Evolutionary conservation across 2,329 filamentous ascomycete genomes (phyloP).

Genomic region (Sporothrix schenckii): DNA sequence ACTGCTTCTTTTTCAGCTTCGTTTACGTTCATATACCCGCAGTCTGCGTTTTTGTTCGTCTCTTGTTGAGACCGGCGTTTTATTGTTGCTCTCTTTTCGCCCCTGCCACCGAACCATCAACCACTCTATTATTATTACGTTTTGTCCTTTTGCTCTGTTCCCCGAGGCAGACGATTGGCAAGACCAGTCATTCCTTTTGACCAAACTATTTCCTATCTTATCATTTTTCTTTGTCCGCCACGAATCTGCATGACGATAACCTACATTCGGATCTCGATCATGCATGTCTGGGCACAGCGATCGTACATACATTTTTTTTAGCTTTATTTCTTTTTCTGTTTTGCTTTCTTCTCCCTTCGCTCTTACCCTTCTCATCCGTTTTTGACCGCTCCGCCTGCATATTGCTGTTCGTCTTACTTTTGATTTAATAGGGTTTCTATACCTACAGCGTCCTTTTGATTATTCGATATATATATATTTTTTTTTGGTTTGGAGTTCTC

Average conservation of each 20-base stretch:
- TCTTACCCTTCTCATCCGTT: conserved; percentile 15
- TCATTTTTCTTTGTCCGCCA: conserved; percentile 49
- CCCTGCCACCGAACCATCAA: not conserved
- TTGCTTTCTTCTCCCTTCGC: not conserved
- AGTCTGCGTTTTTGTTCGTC: conserved; percentile 34
- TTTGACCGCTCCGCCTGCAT: conserved; percentile 5
- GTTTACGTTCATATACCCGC: conserved; percentile 39
- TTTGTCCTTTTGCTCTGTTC: not conserved
- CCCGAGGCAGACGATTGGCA: not conserved
- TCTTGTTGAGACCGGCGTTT: conserved; percentile 16
- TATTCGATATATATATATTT: not conserved
- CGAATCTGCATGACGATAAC: conserved; percentile 63
- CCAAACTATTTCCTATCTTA: conserved; percentile 38
- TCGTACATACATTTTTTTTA: conserved; percentile 45
- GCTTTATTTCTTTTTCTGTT: conserved; percentile 39
- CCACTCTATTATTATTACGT: conserved; percentile 21
- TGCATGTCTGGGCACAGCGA: conserved; percentile 64
- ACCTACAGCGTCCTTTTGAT: conserved; percentile 10
- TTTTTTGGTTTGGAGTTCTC: not conserved
- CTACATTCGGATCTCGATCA: conserved; percentile 55
- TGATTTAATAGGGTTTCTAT: not conserved
- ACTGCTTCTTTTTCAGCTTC: conserved; percentile 9
- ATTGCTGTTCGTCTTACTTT: not conserved
- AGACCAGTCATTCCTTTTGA: conserved; percentile 25
- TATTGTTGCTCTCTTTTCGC: conserved; percentile 12